phyloP scores from a whole-genome alignment of 805 yeast genomes.

The Metschnikowia matae region DNA sequence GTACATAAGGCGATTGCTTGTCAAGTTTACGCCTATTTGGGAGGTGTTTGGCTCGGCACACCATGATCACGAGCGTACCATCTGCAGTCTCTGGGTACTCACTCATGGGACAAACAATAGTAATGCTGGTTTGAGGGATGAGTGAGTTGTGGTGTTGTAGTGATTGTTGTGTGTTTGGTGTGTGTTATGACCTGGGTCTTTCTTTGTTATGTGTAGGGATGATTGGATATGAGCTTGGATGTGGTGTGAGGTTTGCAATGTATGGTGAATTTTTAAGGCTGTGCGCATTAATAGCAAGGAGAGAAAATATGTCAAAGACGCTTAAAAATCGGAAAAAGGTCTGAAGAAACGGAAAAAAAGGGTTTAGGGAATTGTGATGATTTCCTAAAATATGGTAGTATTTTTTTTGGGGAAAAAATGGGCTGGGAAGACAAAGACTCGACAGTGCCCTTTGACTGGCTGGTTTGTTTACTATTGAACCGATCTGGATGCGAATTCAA shows the following conservation, averaged over 20 bases:
- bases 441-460: background rate
- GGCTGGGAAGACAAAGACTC: background rate
- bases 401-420: background rate
- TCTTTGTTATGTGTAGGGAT: no score
- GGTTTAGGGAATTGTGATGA: background rate
- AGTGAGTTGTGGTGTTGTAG: background rate
- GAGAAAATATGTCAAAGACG: background rate
- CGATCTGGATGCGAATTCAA: conserved; percentile 1
- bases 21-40: conserved; percentile 85
- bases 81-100: conserved; percentile 36
- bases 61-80: conserved; percentile 66
- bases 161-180: no score
- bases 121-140: no score
- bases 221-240: no score
- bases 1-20: conserved; percentile 90
- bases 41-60: conserved; percentile 76
- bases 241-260: background rate
- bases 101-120: background rate
- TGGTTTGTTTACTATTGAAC: conserved; percentile 3
- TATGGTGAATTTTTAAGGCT: background rate
- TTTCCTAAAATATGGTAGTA: background rate
- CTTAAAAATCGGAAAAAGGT: background rate
- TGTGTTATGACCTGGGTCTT: no score
- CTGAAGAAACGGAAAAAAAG: background rate
- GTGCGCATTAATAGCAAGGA: background rate